These are phyloP conservation scores for Raddia guianensis DNA, from an alignment of 176 grass and related monocot species.

Conservation along the genomic window DNA sequence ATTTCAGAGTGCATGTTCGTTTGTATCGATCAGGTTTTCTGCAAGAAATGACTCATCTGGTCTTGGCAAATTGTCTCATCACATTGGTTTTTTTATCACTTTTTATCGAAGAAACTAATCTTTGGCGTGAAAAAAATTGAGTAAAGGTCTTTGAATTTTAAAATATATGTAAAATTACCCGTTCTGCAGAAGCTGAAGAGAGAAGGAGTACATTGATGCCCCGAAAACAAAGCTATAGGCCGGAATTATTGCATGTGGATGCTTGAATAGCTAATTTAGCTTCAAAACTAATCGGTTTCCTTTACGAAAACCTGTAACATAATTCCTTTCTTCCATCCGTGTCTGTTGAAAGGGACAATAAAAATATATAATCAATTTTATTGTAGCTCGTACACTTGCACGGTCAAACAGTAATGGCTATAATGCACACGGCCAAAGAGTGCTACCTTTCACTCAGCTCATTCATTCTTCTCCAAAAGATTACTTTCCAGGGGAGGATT, in stretches of 20 bases:
- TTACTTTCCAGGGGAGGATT: background rate
- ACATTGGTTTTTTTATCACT: too few species aligned
- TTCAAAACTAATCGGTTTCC: background rate
- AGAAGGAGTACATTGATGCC: background rate
- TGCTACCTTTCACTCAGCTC: background rate
- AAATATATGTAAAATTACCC: background rate
- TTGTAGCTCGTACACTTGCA: slow-evolving; percentile 14
- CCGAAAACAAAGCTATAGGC: background rate
- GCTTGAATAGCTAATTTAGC: too few species aligned
- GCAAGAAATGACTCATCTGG: background rate
- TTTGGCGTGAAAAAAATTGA: background rate
- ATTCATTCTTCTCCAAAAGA: slow-evolving; percentile 14
- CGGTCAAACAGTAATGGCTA: slow-evolving; percentile 13
- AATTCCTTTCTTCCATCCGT: background rate
- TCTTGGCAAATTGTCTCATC: too few species aligned
- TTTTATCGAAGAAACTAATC: too few species aligned
- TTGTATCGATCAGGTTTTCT: background rate
- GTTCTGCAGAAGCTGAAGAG: background rate
- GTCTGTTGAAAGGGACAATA: background rate
- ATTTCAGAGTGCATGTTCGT: background rate
- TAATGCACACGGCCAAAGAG: background rate
- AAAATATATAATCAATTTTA: slow-evolving; percentile 12
- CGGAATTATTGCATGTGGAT: background rate
- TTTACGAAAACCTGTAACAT: background rate
- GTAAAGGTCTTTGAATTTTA: too few species aligned